Percentiles rank a stretch among this genome's conserved stretches.
phyloP scores from a whole-genome alignment of 768 basidiomycete genomes.

The Mycena leptocephala region DNA sequence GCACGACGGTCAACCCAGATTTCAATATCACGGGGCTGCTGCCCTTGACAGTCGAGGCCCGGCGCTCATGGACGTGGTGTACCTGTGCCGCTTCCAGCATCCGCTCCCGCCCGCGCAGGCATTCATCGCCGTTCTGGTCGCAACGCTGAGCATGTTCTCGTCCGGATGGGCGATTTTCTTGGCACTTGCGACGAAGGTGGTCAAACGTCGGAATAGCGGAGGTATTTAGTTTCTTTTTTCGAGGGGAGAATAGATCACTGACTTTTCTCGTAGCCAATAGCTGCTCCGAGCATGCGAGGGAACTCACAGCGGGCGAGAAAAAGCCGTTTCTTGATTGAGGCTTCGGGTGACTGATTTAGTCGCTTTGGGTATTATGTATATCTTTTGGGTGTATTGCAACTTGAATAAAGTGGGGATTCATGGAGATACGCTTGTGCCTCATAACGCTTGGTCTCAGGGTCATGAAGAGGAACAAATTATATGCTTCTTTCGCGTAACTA shows the following conservation, averaged over 20 bases:
- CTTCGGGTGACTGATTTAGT: too few species aligned
- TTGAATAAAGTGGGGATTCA: too few species aligned
- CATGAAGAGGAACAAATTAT: too few species aligned
- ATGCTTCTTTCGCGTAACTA: too few species aligned
- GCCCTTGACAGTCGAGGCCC: slow-evolving; percentile 12
- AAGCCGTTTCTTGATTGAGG: slow-evolving; percentile 4
- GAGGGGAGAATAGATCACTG: neutral
- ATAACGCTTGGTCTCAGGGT: too few species aligned
- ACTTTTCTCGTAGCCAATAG: neutral
- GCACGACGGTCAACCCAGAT: neutral
- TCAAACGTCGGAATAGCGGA: neutral
- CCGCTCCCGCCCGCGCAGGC: slow-evolving; percentile 27
- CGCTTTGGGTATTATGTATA: too few species aligned
- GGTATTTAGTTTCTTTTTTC: neutral
- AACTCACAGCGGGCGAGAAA: neutral
- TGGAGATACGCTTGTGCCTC: too few species aligned
- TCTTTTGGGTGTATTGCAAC: too few species aligned
- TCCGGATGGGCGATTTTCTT: neutral
- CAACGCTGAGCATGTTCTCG: too few species aligned
- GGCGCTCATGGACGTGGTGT: slow-evolving; percentile 25
- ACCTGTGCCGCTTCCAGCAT: slow-evolving; percentile 34
- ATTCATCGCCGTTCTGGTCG: slow-evolving; percentile 42
- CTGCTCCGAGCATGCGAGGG: neutral
- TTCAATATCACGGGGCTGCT: neutral
- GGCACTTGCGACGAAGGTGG: neutral